phyloP scores from a whole-genome alignment of 139 green algal genomes.

The Tetradesmus lagerheimii region DNA sequence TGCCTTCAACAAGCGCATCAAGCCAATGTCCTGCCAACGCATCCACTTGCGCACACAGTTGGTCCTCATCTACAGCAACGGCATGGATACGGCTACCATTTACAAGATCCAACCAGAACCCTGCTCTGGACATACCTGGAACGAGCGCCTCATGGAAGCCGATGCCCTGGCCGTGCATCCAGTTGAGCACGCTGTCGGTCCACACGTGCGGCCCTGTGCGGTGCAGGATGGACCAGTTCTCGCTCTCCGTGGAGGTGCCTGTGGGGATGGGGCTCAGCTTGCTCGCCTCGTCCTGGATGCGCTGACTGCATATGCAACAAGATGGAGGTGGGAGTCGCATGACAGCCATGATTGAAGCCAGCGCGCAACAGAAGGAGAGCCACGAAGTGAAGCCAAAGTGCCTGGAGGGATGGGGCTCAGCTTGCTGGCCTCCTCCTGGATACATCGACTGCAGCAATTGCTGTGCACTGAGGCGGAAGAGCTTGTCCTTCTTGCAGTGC shows the following conservation, averaged over 20 bases:
- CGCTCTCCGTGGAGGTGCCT: not conserved
- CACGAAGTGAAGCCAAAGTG: no score
- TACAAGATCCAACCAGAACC: not conserved
- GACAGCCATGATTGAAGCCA: no score
- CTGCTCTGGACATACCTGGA: not conserved
- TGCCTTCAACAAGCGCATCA: no score
- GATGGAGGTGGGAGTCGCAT: no score
- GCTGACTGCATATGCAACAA: not conserved
- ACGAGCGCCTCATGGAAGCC: constrained; percentile 45
- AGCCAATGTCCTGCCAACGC: no score
- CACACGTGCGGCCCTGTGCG: constrained; percentile 48
- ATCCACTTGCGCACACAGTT: no score
- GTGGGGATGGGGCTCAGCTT: not conserved
- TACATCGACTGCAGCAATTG: not conserved
- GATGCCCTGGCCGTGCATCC: constrained; percentile 42
- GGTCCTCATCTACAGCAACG: no score
- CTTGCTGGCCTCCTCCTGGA: not conserved
- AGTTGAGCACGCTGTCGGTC: constrained; percentile 46
- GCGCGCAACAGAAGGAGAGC: no score
- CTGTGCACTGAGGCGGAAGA: not conserved
- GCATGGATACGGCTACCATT: not conserved
- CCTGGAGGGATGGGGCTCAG: not conserved
- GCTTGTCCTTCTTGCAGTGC: not conserved
- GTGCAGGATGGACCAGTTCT: constrained; percentile 51
- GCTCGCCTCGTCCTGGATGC: constrained; percentile 1